These are phyloP conservation scores for Podospora bellae-mahoneyi DNA, from an alignment of 495 filamentous ascomycete genomes.

Conservation along the genomic window DNA sequence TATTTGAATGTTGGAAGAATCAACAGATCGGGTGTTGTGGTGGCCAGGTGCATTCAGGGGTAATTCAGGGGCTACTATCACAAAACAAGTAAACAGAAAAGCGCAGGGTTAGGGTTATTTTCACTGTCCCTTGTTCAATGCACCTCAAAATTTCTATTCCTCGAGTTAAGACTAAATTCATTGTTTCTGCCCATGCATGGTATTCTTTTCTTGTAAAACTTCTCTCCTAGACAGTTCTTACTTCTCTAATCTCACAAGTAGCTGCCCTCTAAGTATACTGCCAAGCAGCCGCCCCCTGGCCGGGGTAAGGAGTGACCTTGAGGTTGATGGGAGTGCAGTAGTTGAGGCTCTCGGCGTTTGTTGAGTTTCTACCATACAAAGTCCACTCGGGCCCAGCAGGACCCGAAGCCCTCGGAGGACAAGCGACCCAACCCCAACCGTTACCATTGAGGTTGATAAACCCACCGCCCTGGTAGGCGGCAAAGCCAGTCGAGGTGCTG, in stretches of 20 bases:
- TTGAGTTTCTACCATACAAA: conserved; percentile 33
- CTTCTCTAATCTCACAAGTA: background rate
- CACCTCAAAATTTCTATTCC: background rate
- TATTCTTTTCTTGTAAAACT: background rate
- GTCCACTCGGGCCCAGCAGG: conserved; percentile 30
- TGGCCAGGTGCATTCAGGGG: background rate
- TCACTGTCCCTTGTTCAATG: background rate
- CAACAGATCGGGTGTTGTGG: background rate
- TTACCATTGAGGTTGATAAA: conserved; percentile 36
- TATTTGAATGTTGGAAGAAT: background rate
- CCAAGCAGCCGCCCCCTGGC: conserved; percentile 27
- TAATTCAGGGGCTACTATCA: background rate
- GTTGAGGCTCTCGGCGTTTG: conserved; percentile 24
- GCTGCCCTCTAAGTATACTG: conserved; percentile 29
- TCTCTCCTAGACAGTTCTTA: background rate
- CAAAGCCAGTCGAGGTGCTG: conserved; percentile 44
- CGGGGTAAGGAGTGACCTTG: conserved; percentile 26
- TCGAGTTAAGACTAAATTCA: background rate
- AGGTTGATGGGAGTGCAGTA: conserved; percentile 31
- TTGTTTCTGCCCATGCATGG: background rate
- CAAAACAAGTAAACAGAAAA: background rate
- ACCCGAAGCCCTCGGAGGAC: conserved; percentile 29
- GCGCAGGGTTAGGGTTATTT: background rate
- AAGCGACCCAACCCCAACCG: conserved; percentile 38
- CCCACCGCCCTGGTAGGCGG: conserved; percentile 33